Evolutionary conservation across 768 basidiomycete species (phyloP), one percentile per base, ranked within the genome.

Genomic region (Trametes cinnabarina): DNA sequence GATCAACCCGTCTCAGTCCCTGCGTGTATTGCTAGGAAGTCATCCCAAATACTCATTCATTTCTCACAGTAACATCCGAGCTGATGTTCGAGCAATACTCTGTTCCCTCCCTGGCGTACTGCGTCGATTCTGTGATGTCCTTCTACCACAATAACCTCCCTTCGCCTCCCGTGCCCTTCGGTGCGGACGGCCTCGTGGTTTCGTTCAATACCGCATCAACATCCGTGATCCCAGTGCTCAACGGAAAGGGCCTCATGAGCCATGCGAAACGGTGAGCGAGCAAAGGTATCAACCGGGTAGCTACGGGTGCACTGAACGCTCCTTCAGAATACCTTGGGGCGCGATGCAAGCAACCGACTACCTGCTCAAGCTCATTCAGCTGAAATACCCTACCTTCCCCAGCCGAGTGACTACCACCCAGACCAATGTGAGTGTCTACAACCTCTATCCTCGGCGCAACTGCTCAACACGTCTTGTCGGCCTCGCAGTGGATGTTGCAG

Each of bases 311-410:
- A n/a, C 40, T 17, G 8, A 46, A 22, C n/a, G 15, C 2, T 25
- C n/a, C 32, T 9, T 4, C 60, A 97, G 95, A 62, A 91, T 99
- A 72, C 90, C 93, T 4, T 98, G 94, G 92, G 97, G 97, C 25
- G 84, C 89, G 23, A 82, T 85, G 2, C 95, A 98, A 66, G 85
- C 93, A 1, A 85, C 92, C 0, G 97, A 99, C 54, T 90, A 97
- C 67, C 80, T 98, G 49, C 83, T 95, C 59, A 97, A 94, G 68
- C 85, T 96, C 20, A 86, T 95, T 40, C 95, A 98, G 68, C 82
- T 98, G 34, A 99, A 98, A 72, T 97, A 98, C 69, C 90, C 96
- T 25, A 88, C 80, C 44, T 98, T 98, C 70, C 91, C 93, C 5
- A 90, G 88, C 1, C 86, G 92, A 41, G 83, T 98, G 11, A 90